Evolutionary conservation across 164 flowering plant species (phyloP), one percentile per base, ranked within the genome.

Genomic region (Brasenia schreberi): DNA sequence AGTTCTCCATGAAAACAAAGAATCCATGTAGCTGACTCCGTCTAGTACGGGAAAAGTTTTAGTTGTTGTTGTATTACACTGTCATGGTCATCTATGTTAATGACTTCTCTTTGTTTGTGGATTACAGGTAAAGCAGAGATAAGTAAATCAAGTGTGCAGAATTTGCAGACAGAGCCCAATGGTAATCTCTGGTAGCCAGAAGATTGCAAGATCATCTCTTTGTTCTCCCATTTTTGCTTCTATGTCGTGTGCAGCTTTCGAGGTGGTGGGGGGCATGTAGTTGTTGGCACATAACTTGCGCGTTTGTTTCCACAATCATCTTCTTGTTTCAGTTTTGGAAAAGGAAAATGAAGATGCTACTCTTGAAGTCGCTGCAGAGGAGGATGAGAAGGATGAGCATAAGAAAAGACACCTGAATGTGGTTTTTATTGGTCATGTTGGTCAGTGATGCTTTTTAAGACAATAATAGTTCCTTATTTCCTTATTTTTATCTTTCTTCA

Each of bases 341-440:
- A 77, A 81, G 65, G 80, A 73, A 19, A 78, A 81, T 79, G 85
- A 81, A 68, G 67, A 58, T 45, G 7, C 78, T 67, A 71, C 72
- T 49, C 62, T 67, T 17, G 83, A 80, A 65, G 78, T 75, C n/a
- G 70, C 3, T 49, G 85, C 71, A 65, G 89, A 80, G 42, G 9
- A 43, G 59, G 64, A 66, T 53, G 88, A 82, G 60, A 65, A n/a
- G 43, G 88, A 81, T 69, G 77, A 62, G 42, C 49, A 75, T 18
- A 75, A 70, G 73, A 92, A 92, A 79, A 76, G 94, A 16, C 98
- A 92, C 73, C 71, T 92, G 80, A 92, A 92, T 80, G 97, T 87
- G 58, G 98, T 92, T 6, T 92, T 90, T 63, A 92, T 92, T 66
- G 98, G 98, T 44, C 98, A 92, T 73, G 98, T 92, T 67, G 98